Base-by-base conservation (phyloP, 306 rosid genomes). In the Biancaea sappan region DNA sequence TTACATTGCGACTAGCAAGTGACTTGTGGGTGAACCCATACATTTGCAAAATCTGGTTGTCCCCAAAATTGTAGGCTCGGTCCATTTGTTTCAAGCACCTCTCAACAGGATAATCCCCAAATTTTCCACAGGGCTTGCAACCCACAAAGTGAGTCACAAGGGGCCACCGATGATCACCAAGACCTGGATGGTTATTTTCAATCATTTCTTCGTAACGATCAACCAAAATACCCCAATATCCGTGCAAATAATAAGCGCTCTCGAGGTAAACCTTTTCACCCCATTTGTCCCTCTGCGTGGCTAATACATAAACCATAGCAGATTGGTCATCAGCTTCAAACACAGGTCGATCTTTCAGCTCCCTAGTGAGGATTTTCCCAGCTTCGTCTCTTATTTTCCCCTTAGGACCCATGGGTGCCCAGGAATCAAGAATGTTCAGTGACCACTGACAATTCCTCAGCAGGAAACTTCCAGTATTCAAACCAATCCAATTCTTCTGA, bases 331-430 rank as follows among this genome's bases (percentile, higher is more conserved):
- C 96, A 9, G 97, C 97, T 61, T 92, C 96, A 80, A 92, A 92
- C 41, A 87, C 97, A 1, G 93, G 97, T 16, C 96, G 64, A 16
- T 56, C 87, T 59, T 89, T 91, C 4, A 91, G 85, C 83, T 86
- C 93, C 62, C 87, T 69, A 9, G 98, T 91, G 16, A 93, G 80
- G 0, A 93, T 31, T 71, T 88, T 91, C 77, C 98, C 98, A 2
- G 97, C 98, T 4, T 93, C 97, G 58, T 91, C 98, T 47, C 98
- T 77, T 24, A 90, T 50, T 71, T 91, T 93, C 79, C 98, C 98
- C 24, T 93, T 93, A 0, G 98, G 97, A 7, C 98, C 98, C 97
- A 93, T 93, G 0, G 98, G 96, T 4, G 98, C 93, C 98, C 98
- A 93, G 8, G 88, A 87, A 34, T 93, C 98, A 3, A 93, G 96